phyloP scores from a whole-genome alignment of 2,329 filamentous ascomycete genomes.

The Alternaria sp. region DNA sequence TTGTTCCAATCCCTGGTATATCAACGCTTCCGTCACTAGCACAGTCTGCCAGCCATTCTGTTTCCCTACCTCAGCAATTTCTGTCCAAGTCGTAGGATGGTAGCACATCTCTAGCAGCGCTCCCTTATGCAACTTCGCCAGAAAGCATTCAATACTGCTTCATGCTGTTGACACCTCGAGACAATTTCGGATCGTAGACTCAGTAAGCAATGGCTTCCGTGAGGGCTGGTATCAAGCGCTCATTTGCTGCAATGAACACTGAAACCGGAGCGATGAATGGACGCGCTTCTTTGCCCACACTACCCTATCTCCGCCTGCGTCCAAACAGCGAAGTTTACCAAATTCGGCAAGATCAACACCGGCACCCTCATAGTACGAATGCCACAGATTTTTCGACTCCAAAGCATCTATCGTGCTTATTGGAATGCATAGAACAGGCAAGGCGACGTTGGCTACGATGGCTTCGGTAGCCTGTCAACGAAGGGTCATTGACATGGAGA shows the following conservation, averaged over 20 bases:
- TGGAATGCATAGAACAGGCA: constrained; percentile 77
- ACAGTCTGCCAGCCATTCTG: constrained; percentile 75
- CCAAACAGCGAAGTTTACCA: constrained; percentile 22
- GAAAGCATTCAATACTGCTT: constrained; percentile 54
- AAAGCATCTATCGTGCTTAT: constrained; percentile 76
- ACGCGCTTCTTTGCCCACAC: constrained; percentile 23
- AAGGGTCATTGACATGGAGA: constrained; percentile 73
- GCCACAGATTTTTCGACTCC: constrained; percentile 58
- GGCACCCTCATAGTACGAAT: constrained; percentile 33
- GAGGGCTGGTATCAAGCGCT: constrained; percentile 41
- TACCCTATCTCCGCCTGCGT: constrained; percentile 22
- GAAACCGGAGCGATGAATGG: constrained; percentile 25
- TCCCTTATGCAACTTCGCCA: constrained; percentile 65
- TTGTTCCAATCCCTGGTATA: constrained; percentile 79
- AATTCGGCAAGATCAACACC: constrained; percentile 35
- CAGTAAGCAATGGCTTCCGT: constrained; percentile 35
- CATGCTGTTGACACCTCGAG: constrained; percentile 14
- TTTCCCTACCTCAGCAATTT: constrained; percentile 69
- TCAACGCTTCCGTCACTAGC: constrained; percentile 77
- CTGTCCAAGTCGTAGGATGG: constrained; percentile 72
- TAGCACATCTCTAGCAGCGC: constrained; percentile 85
- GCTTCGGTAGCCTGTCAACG: constrained; percentile 74
- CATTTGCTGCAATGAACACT: constrained; percentile 37
- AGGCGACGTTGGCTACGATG: constrained; percentile 78
- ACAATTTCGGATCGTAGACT: constrained; percentile 3